Base-by-base conservation (phyloP, 495 filamentous ascomycete genomes). In the Talaromyces nanjingensis region DNA sequence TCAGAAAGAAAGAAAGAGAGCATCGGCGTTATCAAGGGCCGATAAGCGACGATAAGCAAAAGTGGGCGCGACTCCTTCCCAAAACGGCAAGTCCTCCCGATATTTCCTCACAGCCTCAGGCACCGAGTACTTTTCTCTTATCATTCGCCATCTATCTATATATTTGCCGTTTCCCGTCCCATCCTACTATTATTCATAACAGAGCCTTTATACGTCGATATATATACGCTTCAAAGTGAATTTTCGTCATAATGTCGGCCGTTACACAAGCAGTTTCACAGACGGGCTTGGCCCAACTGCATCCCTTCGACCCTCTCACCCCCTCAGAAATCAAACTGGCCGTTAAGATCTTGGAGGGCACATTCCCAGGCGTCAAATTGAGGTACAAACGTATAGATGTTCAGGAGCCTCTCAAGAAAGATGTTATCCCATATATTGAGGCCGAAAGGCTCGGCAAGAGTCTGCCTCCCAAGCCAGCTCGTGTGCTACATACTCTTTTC, bases 281-380 rank as follows among this genome's bases (percentile, higher is more conserved):
- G 53, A 8, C 55, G 31, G 69, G 49, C 24, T 74, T 70, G 72
- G 59, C 72, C 0, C 67, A 65, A 60, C 70, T 74, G 39, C 77
- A 80, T 64, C 76, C 76, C n/a, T 77, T 78, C 61, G 76, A 77
- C 66, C 73, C 73, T 47, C 72, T 77, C 65, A 72, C 72, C 4
- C 76, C 76, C 11, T 70, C 67, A 45, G 76, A 78, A 58, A 78
- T 78, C 63, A 69, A 73, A 56, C 67, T 77, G 29, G 75, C 74
- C 31, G 73, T 73, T 25, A 72, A 74, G 64, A 68, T 78, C 55
- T 68, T 78, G 9, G 66, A 75, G 64, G 70, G 70, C 2, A 68
- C 72, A 47, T 77, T 77, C 64, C 75, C 73, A 12, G 70, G 71
- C 0, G 72, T 76, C 0, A 22, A 64, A 20, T 63, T 78, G 20